These are phyloP conservation scores for Eucalyptus polybractea DNA, from an alignment of 345 rosid genomes.

Conservation along the genomic window DNA sequence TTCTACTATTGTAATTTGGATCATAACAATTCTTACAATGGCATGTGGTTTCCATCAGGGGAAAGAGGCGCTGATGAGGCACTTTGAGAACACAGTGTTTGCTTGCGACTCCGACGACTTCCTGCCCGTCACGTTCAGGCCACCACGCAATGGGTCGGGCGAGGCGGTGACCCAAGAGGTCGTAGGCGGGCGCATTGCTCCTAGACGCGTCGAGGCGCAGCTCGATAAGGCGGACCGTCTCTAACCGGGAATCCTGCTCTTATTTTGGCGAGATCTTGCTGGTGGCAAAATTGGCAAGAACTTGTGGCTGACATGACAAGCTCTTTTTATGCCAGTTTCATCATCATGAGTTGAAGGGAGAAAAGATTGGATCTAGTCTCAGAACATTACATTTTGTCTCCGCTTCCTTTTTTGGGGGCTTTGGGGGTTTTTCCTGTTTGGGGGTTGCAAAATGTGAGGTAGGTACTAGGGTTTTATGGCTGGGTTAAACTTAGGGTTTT, in stretches of 20 bases:
- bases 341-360: not conserved
- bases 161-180: not conserved
- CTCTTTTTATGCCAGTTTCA: not conserved
- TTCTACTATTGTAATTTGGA: not conserved
- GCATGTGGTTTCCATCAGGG: conserved; percentile 19
- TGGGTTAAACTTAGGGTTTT: not conserved
- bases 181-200: conserved; percentile 7
- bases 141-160: conserved; percentile 34
- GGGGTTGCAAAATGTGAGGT: not conserved
- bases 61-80: conserved; percentile 23
- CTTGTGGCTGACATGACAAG: not conserved
- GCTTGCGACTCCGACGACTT: conserved; percentile 22
- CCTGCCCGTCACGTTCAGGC: conserved; percentile 29
- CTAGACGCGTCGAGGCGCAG: not conserved
- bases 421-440: not conserved
- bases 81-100: conserved; percentile 23
- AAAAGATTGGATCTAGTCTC: not conserved
- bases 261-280: not conserved
- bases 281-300: not conserved
- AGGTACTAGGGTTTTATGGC: not conserved
- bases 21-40: not conserved
- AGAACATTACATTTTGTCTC: not conserved
- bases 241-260: not conserved
- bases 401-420: not conserved
- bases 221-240: not conserved